Evolutionary conservation across 768 basidiomycete genomes (phyloP).

Genomic region (Russula griseocarnosa): DNA sequence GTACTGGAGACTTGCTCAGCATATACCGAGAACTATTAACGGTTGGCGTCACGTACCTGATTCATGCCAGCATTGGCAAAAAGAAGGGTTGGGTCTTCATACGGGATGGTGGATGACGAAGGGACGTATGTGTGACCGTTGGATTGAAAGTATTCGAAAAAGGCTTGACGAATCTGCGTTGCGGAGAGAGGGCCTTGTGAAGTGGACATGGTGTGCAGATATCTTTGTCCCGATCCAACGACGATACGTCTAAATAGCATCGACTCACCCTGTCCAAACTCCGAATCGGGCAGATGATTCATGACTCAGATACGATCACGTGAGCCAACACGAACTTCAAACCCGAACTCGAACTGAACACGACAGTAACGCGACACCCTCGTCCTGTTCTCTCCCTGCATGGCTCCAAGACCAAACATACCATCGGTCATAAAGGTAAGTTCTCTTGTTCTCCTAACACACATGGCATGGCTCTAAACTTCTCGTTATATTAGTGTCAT

Average conservation of each 20-base stretch:
- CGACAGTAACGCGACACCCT: not conserved
- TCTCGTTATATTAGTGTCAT: conserved; percentile 21
- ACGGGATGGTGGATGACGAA: conserved; percentile 90
- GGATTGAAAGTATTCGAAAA: conserved; percentile 82
- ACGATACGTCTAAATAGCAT: conserved; percentile 13
- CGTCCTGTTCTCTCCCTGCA: not conserved
- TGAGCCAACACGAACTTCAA: conserved; percentile 12
- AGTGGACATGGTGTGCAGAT: conserved; percentile 20
- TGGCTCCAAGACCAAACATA: conserved; percentile 26
- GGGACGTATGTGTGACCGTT: conserved; percentile 85
- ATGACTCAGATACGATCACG: conserved; percentile 21
- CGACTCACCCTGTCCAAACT: not conserved
- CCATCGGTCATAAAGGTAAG: conserved; percentile 16
- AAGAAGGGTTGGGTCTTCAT: conserved; percentile 94
- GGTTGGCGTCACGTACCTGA: conserved; percentile 49
- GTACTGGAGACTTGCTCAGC: conserved; percentile 53
- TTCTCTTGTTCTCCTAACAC: not conserved
- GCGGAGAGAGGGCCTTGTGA: conserved; percentile 37
- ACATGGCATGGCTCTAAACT: not conserved
- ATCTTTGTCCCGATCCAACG: conserved; percentile 14
- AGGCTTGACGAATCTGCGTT: conserved; percentile 77
- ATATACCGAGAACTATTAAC: not conserved
- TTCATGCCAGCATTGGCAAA: conserved; percentile 99
- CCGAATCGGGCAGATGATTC: not conserved
- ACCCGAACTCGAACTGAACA: not conserved